Evolutionary conservation across 2,329 filamentous ascomycete genomes (phyloP), one percentile per base, ranked within the genome.

Genomic region (Aspergillus tanneri): DNA sequence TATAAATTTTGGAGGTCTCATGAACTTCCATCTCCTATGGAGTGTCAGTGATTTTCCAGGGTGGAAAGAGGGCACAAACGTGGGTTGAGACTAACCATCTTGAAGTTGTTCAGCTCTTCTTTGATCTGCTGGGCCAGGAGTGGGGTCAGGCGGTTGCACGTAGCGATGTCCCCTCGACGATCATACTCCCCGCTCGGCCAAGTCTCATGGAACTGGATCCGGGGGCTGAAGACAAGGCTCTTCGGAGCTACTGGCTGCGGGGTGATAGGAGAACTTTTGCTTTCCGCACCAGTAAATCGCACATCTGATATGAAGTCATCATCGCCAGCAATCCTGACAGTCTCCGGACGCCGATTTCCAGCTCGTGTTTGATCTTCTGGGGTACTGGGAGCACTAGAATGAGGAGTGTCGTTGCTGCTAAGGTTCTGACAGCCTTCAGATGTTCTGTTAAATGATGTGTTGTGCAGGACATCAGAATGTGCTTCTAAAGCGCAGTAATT

Each of bases 81-180:
- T 34, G 4, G 3, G 16, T 11, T 21, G n/a, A 9, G 16, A 73
- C 85, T 53, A 76, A 93, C 90, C 93, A 99, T 99, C 72, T 99
- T 99, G 80, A 99, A 99, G 61, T 86, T 95, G 75, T 99, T 99
- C 61, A 99, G 82, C 75, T 99, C 93, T 75, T 99, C 93, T 75
- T 97, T 97, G 75, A 99, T 99, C 71, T 99, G 93, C 74, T 99
- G 93, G 37, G 93, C 93, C 55, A 99, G 82, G 81, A 96, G 91
- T 10, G 93, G 93, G 40, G 93, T 99, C 59, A 99, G 79, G 57
- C 92, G 88, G 68, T 99, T 99, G 82, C 93, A 99, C 1, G 93
- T 99, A 9, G 93, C 91, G 73, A 97, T 88, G 52, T 99, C 93
- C 46, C 93, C 93, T 45, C 93, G 85, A 53, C 93, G 88, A 69